A percentile compares a stretch with the other conserved stretches of the same genome.
These are phyloP conservation scores for Corymbia calophylla DNA, from an alignment of 441 rosid species.

Conservation along the genomic window DNA sequence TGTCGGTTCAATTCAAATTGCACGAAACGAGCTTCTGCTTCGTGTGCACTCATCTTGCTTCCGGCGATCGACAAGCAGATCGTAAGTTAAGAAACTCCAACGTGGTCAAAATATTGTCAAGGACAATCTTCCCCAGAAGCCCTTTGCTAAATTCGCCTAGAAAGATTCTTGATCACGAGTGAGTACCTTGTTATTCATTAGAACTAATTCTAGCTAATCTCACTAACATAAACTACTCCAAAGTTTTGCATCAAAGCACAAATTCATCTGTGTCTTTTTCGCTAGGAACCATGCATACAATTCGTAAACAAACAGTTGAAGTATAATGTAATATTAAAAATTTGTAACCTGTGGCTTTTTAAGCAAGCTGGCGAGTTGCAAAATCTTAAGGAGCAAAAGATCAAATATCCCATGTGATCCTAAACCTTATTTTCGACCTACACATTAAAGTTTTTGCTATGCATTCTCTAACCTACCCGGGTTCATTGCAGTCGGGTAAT, in stretches of 20 bases:
- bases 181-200: slow-evolving; percentile 11
- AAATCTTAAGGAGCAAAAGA: neutral
- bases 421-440: neutral
- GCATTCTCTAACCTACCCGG: slow-evolving; percentile 9
- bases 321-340: neutral
- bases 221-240: neutral
- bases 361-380: neutral
- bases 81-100: slow-evolving; percentile 63
- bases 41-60: slow-evolving; percentile 86
- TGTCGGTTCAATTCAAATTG: slow-evolving; percentile 64
- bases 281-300: neutral
- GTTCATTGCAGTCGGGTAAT: slow-evolving; percentile 48
- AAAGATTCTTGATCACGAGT: slow-evolving; percentile 84
- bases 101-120: slow-evolving; percentile 45
- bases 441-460: neutral
- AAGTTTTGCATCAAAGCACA: neutral
- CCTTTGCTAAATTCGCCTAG: slow-evolving; percentile 49
- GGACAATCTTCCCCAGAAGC: slow-evolving; percentile 68
- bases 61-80: slow-evolving; percentile 84
- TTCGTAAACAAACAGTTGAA: neutral
- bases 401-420: neutral
- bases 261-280: neutral
- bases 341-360: neutral
- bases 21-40: slow-evolving; percentile 91
- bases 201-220: neutral